phyloP scores from a whole-genome alignment of 2,329 filamentous ascomycete species.

The Sphaerulina musiva region DNA sequence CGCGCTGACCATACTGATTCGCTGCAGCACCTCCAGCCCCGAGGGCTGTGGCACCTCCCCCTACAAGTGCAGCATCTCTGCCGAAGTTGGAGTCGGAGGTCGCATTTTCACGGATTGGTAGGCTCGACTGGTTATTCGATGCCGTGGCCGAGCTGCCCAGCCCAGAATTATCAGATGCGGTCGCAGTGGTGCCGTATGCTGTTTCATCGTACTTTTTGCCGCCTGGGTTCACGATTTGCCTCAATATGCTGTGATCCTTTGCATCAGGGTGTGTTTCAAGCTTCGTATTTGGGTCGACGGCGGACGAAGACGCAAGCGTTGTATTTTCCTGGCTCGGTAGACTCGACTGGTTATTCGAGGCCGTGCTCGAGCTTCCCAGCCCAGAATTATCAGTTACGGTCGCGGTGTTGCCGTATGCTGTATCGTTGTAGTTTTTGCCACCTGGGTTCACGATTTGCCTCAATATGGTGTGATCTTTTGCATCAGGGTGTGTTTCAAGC shows the following conservation, averaged over 20 bases:
- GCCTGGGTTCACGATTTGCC: conserved; percentile 23
- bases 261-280: conserved; percentile 9
- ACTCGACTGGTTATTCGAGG: background rate
- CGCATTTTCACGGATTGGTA: background rate
- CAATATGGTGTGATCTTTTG: conserved; percentile 17
- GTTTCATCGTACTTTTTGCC: conserved; percentile 24
- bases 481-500: conserved; percentile 8
- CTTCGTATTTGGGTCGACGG: conserved; percentile 6
- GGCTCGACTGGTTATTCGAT: background rate
- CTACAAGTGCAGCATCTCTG: conserved; percentile 30
- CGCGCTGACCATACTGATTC: background rate
- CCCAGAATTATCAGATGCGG: background rate
- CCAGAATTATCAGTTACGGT: background rate
- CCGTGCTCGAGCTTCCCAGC: background rate
- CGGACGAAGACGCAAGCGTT: background rate
- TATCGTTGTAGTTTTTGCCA: conserved; percentile 24
- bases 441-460: conserved; percentile 24
- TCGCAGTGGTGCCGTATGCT: conserved; percentile 19
- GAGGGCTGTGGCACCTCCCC: conserved; percentile 29
- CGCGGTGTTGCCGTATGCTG: conserved; percentile 19
- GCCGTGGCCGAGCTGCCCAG: background rate
- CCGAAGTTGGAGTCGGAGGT: conserved; percentile 23
- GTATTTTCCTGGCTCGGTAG: background rate
- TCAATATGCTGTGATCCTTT: conserved; percentile 18
- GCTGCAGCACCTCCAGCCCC: conserved; percentile 15